Evolutionary conservation across 164 flowering plant species (phyloP), one percentile per base, ranked within the genome.

Genomic region (Piper longum): DNA sequence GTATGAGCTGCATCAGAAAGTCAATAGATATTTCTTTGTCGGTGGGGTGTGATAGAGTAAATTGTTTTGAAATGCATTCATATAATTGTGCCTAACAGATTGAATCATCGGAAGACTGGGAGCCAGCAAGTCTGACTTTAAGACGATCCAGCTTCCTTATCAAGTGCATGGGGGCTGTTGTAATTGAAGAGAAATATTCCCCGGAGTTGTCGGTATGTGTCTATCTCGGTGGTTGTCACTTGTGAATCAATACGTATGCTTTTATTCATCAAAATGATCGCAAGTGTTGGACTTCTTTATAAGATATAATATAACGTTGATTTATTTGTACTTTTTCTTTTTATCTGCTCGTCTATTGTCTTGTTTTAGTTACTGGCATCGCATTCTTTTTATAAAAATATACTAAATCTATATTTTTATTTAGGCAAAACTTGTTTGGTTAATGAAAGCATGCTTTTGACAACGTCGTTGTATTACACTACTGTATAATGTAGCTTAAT

Each of bases 51-150:
- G 14, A 9, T 48, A 9, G 52, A 48, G 17, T 16, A 19, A 16
- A 16, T 17, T 17, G 6, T 56, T 56, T 19, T 56, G 14, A 17
- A 56, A 56, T 19, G 17, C 19, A 56, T 56, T 4, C 57, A 55
- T 73, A 26, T 26, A 26, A 26, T 26, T 26, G 36, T 26, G 36
- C 36, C 36, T 51, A 54, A 70, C 80, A 89, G 98, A 75, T 77
- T 65, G 96, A 88, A 69, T 78, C 91, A 55, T 75, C 79, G 18
- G 91, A 88, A 63, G 76, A 66, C 43, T 92, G 97, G 97, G 89
- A 88, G 71, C 83, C 73, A 54, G 67, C 87, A 61, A 76, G 78
- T 62, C 68, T 89, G 60, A 63, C 64, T 67, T 74, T 92, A 79
- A 77, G 77, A 61, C 76, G 84, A 41, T 83, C 89, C 39, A 74